These are phyloP conservation scores for Pseudogymnoascus sp. DNA, from an alignment of 2,329 filamentous ascomycete genomes.

Conservation along the genomic window DNA sequence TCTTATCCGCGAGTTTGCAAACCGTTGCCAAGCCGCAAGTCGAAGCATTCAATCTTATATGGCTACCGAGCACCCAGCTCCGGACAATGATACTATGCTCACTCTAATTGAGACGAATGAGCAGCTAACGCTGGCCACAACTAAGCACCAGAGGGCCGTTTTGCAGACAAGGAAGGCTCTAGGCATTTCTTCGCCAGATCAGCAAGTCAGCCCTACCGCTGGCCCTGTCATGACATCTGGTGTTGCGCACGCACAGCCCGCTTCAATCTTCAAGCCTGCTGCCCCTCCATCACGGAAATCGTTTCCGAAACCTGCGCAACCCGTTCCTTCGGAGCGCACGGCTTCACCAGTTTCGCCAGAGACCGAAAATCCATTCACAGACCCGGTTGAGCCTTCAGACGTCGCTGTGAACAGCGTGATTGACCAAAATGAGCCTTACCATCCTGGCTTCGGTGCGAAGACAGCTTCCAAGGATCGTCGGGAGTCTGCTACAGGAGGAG, in stretches of 20 bases:
- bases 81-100: slow-evolving; percentile 90
- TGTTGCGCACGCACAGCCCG: slow-evolving; percentile 12
- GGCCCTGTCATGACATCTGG: slow-evolving; percentile 4
- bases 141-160: slow-evolving; percentile 75
- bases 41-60: slow-evolving; percentile 83
- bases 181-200: slow-evolving; percentile 30
- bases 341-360: slow-evolving; percentile 16
- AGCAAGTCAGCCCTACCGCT: slow-evolving; percentile 11
- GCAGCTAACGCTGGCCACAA: slow-evolving; percentile 73
- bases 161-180: slow-evolving; percentile 52
- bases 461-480: slow-evolving; percentile 23
- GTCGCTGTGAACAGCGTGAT: not conserved
- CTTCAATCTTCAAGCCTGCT: slow-evolving; percentile 10
- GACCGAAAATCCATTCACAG: slow-evolving; percentile 24
- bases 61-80: slow-evolving; percentile 64
- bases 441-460: slow-evolving; percentile 26
- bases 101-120: slow-evolving; percentile 93
- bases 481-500: slow-evolving; percentile 19
- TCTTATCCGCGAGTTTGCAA: slow-evolving; percentile 85
- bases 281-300: slow-evolving; percentile 10
- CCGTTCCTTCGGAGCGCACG: slow-evolving; percentile 11
- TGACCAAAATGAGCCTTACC: slow-evolving; percentile 25
- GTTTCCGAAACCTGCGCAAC: slow-evolving; percentile 2
- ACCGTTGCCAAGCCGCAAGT: slow-evolving; percentile 74
- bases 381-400: slow-evolving; percentile 16